Percentiles rank a stretch among this genome's conserved stretches.
phyloP scores from a whole-genome alignment of 176 grass and related monocot genomes.

The Avena eriantha region DNA sequence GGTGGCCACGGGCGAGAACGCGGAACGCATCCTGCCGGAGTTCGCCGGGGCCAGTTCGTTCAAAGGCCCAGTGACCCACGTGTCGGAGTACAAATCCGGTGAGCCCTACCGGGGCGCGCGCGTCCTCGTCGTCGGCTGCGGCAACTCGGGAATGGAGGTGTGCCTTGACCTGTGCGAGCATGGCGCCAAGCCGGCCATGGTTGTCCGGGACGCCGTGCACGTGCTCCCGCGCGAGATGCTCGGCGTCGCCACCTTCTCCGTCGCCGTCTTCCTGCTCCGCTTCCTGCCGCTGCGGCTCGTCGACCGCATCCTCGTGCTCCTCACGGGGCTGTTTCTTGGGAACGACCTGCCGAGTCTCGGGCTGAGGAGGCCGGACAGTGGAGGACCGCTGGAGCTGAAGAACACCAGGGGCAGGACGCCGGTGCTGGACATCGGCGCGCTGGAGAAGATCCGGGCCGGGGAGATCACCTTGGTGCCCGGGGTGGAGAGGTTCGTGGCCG shows the following conservation, averaged over 20 bases:
- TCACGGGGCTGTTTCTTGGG: slow-evolving; percentile 60
- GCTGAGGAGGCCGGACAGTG: slow-evolving; percentile 45
- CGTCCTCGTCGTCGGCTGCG: slow-evolving; percentile 52
- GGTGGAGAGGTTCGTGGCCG: slow-evolving; percentile 36
- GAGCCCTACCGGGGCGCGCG: slow-evolving; percentile 14
- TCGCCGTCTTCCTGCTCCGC: slow-evolving; percentile 53
- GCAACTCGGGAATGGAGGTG: slow-evolving; percentile 81
- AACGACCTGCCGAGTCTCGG: slow-evolving; percentile 43
- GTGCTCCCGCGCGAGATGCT: slow-evolving; percentile 66
- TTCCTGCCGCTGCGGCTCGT: slow-evolving; percentile 56
- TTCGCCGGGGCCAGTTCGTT: slow-evolving; percentile 10
- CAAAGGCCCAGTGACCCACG: slow-evolving; percentile 21
- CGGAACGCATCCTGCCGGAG: slow-evolving; percentile 20
- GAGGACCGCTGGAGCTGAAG: slow-evolving; percentile 57
- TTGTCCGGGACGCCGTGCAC: slow-evolving; percentile 66
- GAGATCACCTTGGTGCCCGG: slow-evolving; percentile 63
- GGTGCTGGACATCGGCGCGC: slow-evolving; percentile 62
- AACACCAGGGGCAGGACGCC: slow-evolving; percentile 63
- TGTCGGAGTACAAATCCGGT: slow-evolving; percentile 36
- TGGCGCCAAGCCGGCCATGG: slow-evolving; percentile 57
- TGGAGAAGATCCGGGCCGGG: slow-evolving; percentile 58
- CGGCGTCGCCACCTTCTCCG: slow-evolving; percentile 63
- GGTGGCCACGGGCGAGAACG: slow-evolving; percentile 51
- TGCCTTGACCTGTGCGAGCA: slow-evolving; percentile 70
- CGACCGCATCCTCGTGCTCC: slow-evolving; percentile 60